phyloP scores from a whole-genome alignment of 495 filamentous ascomycete genomes.

The Neurospora terricola region DNA sequence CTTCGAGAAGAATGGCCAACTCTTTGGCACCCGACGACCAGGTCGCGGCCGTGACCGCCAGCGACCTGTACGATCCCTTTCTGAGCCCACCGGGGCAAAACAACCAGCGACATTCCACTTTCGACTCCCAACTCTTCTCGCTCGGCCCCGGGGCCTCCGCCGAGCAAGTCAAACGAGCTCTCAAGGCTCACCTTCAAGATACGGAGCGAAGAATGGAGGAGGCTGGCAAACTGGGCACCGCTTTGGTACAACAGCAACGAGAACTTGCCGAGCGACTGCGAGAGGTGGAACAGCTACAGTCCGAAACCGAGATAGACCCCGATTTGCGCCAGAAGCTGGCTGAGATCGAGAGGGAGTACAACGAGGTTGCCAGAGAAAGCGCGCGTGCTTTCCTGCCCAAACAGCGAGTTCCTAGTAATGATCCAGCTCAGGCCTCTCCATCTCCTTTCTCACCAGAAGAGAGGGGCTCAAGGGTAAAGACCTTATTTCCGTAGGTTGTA shows the following conservation, averaged over 20 bases:
- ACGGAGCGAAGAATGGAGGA: slow-evolving; percentile 86
- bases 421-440: slow-evolving; percentile 52
- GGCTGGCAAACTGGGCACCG: slow-evolving; percentile 75
- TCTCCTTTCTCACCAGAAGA: slow-evolving; percentile 41
- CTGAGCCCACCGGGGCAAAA: slow-evolving; percentile 34
- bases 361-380: slow-evolving; percentile 84
- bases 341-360: slow-evolving; percentile 89
- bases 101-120: slow-evolving; percentile 64
- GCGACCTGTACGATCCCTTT: slow-evolving; percentile 44
- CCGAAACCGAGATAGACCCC: slow-evolving; percentile 70
- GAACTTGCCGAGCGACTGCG: slow-evolving; percentile 70
- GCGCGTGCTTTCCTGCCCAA: slow-evolving; percentile 85
- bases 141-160: slow-evolving; percentile 70
- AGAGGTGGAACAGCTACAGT: slow-evolving; percentile 72
- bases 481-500: neutral
- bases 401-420: slow-evolving; percentile 57
- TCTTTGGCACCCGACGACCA: slow-evolving; percentile 22
- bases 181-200: slow-evolving; percentile 85
- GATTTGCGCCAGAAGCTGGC: slow-evolving; percentile 74
- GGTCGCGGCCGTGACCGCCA: slow-evolving; percentile 12
- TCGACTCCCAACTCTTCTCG: slow-evolving; percentile 68
- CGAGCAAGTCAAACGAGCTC: slow-evolving; percentile 72
- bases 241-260: slow-evolving; percentile 73
- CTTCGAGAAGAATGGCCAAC: slow-evolving; percentile 19
- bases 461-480: slow-evolving; percentile 42